Evolutionary conservation across 352 stramenopile species (phyloP), one percentile per base, ranked within the genome.

Genomic region (Phytophthora macrochlamydospora): DNA sequence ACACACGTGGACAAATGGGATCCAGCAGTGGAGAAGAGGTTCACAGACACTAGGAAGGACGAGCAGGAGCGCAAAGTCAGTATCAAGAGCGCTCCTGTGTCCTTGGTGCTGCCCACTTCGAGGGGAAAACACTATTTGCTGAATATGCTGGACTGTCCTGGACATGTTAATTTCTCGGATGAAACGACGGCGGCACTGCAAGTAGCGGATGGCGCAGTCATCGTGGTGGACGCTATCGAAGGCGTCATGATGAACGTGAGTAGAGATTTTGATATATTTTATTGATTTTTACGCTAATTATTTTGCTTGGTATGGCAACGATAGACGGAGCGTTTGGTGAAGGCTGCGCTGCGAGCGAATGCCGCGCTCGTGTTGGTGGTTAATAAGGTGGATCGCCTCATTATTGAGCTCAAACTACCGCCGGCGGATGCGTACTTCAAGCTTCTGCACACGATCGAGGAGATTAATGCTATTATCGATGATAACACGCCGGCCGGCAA

Each of bases 381-480:
- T 42, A 99, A 98, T 76, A 99, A 99, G 76, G 87, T 99, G 43
- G 98, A 99, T 78, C 95, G 98, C 0, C 76, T 99, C 13, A 98
- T 99, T 67, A 90, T 99, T 29, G 98, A 99, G 73, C 85, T 99
- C 42, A 99, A 99, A 76, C 71, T 99, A 8, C 97, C 97, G 5
- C 97, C 98, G 0, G 79, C 85, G 6, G 98, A 99, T 78, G 94
- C 97, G 43, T 99, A 99, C 79, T 98, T 97, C 71, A 99, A 99
- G 78, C 71, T 99, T 33, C 70, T 96, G 33, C 86, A 99, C 75
- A 96, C 97, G 37, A 97, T 99, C 48, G 97, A 99, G 69, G 91
- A 97, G 56, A 86, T 99, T n/a, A 99, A 99, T 73, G 83, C 79
- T 1, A 81, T 98, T 43, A 83, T 99, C 44, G 75, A 82, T 6